A percentile compares a stretch with the other conserved stretches of the same genome.
These are phyloP conservation scores for Sherardia arvensis DNA, from an alignment of 257 asterid genomes.

Conservation along the genomic window DNA sequence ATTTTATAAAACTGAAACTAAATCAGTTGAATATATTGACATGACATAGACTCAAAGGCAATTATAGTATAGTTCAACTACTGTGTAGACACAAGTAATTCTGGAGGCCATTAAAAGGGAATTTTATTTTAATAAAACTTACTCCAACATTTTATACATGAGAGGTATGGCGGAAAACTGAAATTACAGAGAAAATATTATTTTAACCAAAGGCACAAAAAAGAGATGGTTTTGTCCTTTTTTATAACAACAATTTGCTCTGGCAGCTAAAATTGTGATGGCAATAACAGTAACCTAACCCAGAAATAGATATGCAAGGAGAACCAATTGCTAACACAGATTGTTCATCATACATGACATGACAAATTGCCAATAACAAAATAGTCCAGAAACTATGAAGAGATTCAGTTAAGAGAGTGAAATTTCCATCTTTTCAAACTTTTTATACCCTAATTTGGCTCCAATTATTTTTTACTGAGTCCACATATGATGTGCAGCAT, in stretches of 20 bases:
- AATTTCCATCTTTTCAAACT: not conserved
- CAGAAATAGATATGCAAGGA: not conserved
- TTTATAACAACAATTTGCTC: not conserved
- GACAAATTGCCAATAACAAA: not conserved
- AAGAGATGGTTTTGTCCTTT: not conserved
- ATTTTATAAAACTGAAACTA: too few species aligned
- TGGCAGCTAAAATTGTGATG: not conserved
- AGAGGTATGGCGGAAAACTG: not conserved
- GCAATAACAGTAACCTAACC: not conserved
- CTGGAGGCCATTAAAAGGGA: too few species aligned
- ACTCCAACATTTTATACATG: too few species aligned
- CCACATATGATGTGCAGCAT: too few species aligned
- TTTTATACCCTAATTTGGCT: not conserved
- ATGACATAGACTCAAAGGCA: too few species aligned
- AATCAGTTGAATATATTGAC: too few species aligned
- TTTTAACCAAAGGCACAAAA: not conserved
- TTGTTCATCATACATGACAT: not conserved
- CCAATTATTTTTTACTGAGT: too few species aligned
- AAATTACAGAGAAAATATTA: not conserved
- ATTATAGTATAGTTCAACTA: too few species aligned
- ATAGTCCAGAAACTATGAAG: not conserved
- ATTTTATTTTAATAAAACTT: too few species aligned
- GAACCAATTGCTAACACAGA: not conserved
- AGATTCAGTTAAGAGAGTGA: not conserved
- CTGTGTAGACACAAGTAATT: too few species aligned